A percentile compares a stretch with the other conserved stretches of the same genome.
Conservation (phyloP, 129 eudicot species). For the Oenanthe sinensis region DNA sequence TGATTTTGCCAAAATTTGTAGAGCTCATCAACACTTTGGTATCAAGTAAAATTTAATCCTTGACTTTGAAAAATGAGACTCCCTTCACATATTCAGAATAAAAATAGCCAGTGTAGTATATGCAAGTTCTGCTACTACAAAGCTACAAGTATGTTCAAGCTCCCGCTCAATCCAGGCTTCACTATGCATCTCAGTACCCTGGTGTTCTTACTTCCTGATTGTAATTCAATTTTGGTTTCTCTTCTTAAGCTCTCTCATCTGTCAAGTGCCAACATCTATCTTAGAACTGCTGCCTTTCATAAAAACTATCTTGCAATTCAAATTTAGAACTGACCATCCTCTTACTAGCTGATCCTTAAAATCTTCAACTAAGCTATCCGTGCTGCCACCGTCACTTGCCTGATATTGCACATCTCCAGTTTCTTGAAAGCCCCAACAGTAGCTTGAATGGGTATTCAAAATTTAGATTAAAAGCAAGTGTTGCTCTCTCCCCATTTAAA, state of each 20-base stretch:
- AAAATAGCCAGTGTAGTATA: neutral
- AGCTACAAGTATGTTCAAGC: conserved; percentile 30
- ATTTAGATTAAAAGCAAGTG: conserved; percentile 52
- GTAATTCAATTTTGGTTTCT: neutral
- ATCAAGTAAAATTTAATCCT: no score
- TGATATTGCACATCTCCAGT: conserved; percentile 22
- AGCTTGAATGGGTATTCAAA: conserved; percentile 60
- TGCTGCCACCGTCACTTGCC: conserved; percentile 43
- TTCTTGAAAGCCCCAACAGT: conserved; percentile 51
- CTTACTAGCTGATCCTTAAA: conserved; percentile 28
- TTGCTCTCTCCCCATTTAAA: conserved; percentile 42
- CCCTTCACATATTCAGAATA: neutral
- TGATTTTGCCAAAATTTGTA: neutral
- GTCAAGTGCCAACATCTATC: conserved; percentile 43
- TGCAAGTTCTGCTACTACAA: neutral
- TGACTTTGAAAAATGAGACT: neutral
- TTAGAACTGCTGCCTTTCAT: neutral
- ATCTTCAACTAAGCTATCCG: conserved; percentile 48
- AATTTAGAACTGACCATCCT: conserved; percentile 23
- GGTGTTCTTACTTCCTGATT: neutral
- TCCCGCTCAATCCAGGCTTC: conserved; percentile 60
- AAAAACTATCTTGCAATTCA: conserved; percentile 22
- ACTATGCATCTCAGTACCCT: conserved; percentile 25
- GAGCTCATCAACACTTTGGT: neutral
- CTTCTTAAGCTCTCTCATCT: no score